Base-by-base conservation (phyloP, 2,329 filamentous ascomycete genomes). In the Pseudogymnoascus sp. region DNA sequence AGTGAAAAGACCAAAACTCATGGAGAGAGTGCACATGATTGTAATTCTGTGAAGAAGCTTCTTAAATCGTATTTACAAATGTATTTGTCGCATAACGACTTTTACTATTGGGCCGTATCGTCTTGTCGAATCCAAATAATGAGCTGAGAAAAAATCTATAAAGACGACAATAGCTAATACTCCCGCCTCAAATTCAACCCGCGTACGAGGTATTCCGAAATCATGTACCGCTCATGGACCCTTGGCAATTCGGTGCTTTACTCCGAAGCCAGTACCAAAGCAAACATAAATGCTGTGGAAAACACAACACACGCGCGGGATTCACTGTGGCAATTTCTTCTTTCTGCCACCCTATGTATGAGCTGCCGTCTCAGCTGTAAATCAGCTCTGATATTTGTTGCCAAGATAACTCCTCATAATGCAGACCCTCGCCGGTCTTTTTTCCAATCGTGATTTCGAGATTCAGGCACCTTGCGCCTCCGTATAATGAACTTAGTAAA, bases 401-500 rank as follows among this genome's bases (percentile, higher is more conserved):
- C 51, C 51, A 57, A 42, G 64, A 64, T 47, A 69, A 71, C 69
- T 70, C 70, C 69, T 42, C 68, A 66, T 67, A 70, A 71, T 70
- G 68, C 67, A 66, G 64, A 65, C 66, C 63, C 36, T 45, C 54
- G 62, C 51, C 14, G 10, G 40, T 23, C 60, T 60, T 62, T 66
- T 51, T 62, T 66, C 63, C 65, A 63, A 57, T 63, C 66, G 23
- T 63, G 21, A 40, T 61, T 63, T 36, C 59, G 61, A 31, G 57
- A 54, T 51, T 61, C 21, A 59, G 65, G 47, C 31, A 34, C 39
- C 45, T 62, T 60, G 40, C 37, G 37, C 57, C 37, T 23, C 16
- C 37, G 40, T 23, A 61, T 63, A 45, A 39, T 16, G 12, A 23
- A 54, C 64, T 66, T 84, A 99, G 81, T 99, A 99, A 70, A 99